These are phyloP conservation scores for Bisporella sp. DNA, from an alignment of 2,329 filamentous ascomycete genomes.

Conservation along the genomic window DNA sequence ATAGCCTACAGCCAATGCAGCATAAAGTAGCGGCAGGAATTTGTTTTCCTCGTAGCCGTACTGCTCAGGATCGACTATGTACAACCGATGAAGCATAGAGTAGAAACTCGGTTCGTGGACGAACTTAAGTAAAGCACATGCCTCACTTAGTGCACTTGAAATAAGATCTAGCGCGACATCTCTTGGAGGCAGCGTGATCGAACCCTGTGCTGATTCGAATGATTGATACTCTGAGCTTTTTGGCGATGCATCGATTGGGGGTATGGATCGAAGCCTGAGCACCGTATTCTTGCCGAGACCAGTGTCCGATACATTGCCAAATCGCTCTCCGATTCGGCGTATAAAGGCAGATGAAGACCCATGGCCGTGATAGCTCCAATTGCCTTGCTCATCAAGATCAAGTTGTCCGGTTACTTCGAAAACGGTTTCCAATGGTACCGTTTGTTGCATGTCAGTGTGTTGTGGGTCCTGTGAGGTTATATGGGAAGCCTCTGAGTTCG, in stretches of 20 bases:
- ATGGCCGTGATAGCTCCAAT: conserved; percentile 89
- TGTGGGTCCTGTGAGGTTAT: conserved; percentile 46
- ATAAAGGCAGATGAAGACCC: conserved; percentile 87
- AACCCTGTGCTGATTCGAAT: conserved; percentile 1
- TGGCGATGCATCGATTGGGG: conserved; percentile 33
- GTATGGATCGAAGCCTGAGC: conserved; percentile 4
- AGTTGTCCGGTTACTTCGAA: conserved; percentile 82
- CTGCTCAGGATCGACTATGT: conserved; percentile 56
- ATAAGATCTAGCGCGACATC: conserved; percentile 45
- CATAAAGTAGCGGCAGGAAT: conserved; percentile 60
- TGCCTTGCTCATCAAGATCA: conserved; percentile 79
- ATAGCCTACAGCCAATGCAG: conserved; percentile 62
- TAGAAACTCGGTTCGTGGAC: conserved; percentile 76
- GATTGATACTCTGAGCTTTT: conserved; percentile 40
- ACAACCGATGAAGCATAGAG: conserved; percentile 65
- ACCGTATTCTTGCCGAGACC: conserved; percentile 52
- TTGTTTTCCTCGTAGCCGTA: conserved; percentile 56
- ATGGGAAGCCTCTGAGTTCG: conserved; percentile 31
- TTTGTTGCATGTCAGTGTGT: conserved; percentile 66
- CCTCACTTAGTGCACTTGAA: conserved; percentile 47
- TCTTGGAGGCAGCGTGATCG: conserved; percentile 59
- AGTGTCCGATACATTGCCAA: conserved; percentile 57
- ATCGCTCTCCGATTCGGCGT: conserved; percentile 75
- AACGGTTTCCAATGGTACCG: conserved; percentile 76
- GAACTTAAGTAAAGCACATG: conserved; percentile 53